Evolutionary conservation across 2,329 filamentous ascomycete genomes (phyloP), one percentile per base, ranked within the genome.

Genomic region (Aspergillus calidoustus): DNA sequence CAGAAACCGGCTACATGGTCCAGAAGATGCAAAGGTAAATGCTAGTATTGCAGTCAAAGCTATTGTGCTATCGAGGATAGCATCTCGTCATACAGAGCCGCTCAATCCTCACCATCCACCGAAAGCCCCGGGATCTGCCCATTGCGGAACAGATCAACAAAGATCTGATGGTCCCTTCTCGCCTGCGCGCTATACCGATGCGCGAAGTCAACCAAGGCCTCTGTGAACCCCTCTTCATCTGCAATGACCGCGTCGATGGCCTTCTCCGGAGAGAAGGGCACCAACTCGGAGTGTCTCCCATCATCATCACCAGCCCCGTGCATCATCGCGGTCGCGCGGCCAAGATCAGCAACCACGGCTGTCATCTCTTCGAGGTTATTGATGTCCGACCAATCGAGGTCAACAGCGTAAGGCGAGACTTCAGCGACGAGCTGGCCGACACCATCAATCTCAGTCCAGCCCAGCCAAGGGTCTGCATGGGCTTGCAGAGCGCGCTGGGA

Each of bases 301-400:
- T 65, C 59, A n/a, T 66, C 54, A 34, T 67, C 65, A 7, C 58
- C 65, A 8, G 62, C 64, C 1, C 46, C 65, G 47, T 67, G 65
- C 65, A 67, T 67, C 62, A 63, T 66, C 7, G 65, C 65, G 2
- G 65, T 67, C 7, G 62, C 65, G 7, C 65, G 43, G 4, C 65
- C 65, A 6, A 67, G 57, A 44, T 67, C 65, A 7, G 59, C 62
- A 13, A 66, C 62, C 2, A 64, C 60, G 3, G 57, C 44, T 3
- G 54, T 61, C 43, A 66, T 66, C 57, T 67, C 62, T 9, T 57
- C 57, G 17, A 54, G 28, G 8, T 66, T 50, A 28, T 67, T 61
- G 54, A 67, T 67, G 19, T 67, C 65, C 1, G 65, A 65, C 65
- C 65, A 67, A 38, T 67, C 64, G 4, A 67, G 60, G 48, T 67